Evolutionary conservation across 2,329 filamentous ascomycete genomes (phyloP), one percentile per base, ranked within the genome.

Genomic region (Chrysosporium queenslandicum): DNA sequence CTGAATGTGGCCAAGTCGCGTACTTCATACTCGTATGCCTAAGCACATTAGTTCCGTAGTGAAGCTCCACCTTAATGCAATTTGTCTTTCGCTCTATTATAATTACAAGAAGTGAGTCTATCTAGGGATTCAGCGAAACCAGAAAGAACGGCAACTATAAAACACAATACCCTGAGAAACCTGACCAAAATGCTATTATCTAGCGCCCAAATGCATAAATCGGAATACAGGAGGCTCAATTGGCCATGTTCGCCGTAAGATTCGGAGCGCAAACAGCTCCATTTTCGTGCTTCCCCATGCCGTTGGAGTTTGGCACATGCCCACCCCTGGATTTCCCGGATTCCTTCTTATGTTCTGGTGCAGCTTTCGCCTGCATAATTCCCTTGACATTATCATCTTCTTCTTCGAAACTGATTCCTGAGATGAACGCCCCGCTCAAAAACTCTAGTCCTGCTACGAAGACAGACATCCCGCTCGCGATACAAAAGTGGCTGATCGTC

Each of bases 401-500:
- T 39, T 20, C 25, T 39, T 34, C 64, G 55, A 71, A 83, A 60
- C 88, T 81, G 14, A 96, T 81, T 0, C 90, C 91, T 8, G 81
- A 76, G 47, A 94, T 86, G 58, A 96, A 87, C 45, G 86, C 68
- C 62, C 87, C 86, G 64, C 89, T 95, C 2, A 94, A 79, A 14
- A 85, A 83, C 71, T 98, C 92, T 42, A 98, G 71, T 12, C 79
- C 82, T 0, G 89, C 87, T 40, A 98, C 89, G 71, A 98, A 98
- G 7, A 94, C 83, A 60, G 89, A 92, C 41, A 97, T 65, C 60
- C 87, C 68, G 68, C 88, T 96, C 16, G 89, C 91, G 71, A 98
- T 97, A 56, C 83, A 82, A 68, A 97, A 98, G 67, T 97, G 90
- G 63, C 82, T 94, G 59, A 98, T 98, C 2, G 88, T 96, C 25